Evolutionary conservation across 352 stramenopile genomes (phyloP).

Genomic region (Synura sp.): DNA sequence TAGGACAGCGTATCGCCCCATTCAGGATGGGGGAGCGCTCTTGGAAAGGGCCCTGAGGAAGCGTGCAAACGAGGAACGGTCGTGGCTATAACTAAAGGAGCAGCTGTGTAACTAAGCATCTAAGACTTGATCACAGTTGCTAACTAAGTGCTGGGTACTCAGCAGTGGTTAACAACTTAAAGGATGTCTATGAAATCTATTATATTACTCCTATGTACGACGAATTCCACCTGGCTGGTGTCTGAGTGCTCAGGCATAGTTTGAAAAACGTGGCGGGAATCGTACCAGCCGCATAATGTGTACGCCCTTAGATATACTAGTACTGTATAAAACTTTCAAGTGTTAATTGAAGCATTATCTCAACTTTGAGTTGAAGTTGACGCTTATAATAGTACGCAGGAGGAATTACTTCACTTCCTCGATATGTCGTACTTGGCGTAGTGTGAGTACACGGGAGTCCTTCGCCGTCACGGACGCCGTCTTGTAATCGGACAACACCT

Average conservation of each 20-base stretch:
- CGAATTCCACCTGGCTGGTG: too few relatives aligned
- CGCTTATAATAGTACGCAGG: conserved; percentile 21
- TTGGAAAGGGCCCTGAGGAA: conserved; percentile 27
- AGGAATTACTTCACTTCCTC: conserved; percentile 35
- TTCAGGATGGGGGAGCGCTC: conserved; percentile 30
- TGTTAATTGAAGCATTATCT: conserved; percentile 36
- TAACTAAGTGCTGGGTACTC: conserved; percentile 41
- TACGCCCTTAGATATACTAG: too few relatives aligned
- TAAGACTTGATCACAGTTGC: conserved; percentile 36
- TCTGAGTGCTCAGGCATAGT: too few relatives aligned
- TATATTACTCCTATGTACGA: conserved; percentile 40
- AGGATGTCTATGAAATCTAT: conserved; percentile 36
- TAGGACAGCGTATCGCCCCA: conserved; percentile 34
- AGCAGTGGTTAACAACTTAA: conserved; percentile 37
- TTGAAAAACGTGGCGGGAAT: too few relatives aligned
- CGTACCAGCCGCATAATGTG: too few relatives aligned
- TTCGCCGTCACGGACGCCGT: too few relatives aligned
- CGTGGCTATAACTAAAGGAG: conserved; percentile 30
- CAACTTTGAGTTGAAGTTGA: conserved; percentile 41
- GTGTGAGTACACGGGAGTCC: conserved; percentile 47
- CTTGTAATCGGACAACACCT: too few relatives aligned
- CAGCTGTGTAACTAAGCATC: conserved; percentile 37
- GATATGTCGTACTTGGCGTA: conserved; percentile 42
- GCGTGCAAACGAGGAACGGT: conserved; percentile 27
- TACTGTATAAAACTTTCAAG: conserved; percentile 41